Conservation (phyloP, 352 stramenopile genomes). For the Pythium rhizo-oryzae region DNA sequence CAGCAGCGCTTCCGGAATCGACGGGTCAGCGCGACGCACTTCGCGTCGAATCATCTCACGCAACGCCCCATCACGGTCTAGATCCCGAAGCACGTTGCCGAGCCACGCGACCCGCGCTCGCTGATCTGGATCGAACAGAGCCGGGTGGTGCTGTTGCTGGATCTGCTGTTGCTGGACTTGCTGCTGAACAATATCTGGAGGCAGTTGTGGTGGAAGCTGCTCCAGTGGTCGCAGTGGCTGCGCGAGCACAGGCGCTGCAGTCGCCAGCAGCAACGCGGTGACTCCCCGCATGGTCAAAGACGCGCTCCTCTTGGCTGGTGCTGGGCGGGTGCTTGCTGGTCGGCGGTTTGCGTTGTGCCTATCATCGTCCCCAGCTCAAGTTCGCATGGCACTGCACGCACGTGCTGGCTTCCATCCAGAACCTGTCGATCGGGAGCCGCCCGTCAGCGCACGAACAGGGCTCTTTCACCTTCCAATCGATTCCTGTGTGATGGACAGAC, state of each 20-base stretch:
- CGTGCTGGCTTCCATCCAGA: too few relatives aligned
- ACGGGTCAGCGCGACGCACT: constrained; percentile 7
- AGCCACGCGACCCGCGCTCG: constrained; percentile 13
- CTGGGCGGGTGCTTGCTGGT: neutral
- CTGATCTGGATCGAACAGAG: neutral
- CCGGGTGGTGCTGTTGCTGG: neutral
- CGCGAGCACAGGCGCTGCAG: neutral
- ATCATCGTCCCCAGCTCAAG: too few relatives aligned
- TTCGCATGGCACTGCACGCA: too few relatives aligned
- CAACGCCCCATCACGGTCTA: constrained; percentile 15
- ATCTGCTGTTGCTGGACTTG: neutral
- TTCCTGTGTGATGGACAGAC: too few relatives aligned
- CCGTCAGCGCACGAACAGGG: too few relatives aligned
- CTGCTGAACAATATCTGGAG: neutral
- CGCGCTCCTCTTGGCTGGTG: too few relatives aligned
- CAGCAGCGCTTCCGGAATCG: constrained; percentile 8
- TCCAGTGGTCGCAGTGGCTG: neutral
- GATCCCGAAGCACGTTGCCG: constrained; percentile 8
- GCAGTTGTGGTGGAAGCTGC: neutral
- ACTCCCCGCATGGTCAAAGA: neutral
- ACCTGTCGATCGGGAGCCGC: too few relatives aligned
- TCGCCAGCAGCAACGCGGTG: neutral
- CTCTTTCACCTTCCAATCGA: too few relatives aligned
- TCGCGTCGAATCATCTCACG: constrained; percentile 1
- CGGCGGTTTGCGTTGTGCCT: neutral